These are phyloP conservation scores for Haplographium delicatum DNA, from an alignment of 495 filamentous ascomycete species.

Conservation along the genomic window DNA sequence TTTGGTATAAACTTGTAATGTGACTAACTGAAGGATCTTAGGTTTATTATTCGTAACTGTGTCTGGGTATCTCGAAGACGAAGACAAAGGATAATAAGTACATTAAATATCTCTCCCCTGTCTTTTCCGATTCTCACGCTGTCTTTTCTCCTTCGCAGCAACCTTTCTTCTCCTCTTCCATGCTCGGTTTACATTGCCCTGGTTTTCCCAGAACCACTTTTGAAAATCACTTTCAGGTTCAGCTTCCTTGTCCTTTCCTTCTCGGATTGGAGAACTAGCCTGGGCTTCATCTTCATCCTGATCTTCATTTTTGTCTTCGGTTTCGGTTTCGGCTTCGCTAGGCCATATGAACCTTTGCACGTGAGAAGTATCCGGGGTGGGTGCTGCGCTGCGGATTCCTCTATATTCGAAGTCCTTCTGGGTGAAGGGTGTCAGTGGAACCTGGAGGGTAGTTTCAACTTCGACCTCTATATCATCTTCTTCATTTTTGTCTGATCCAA, in stretches of 20 bases:
- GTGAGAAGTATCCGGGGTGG: slow-evolving; percentile 90
- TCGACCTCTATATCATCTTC: slow-evolving; percentile 53
- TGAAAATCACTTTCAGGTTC: slow-evolving; percentile 61
- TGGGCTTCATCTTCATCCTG: slow-evolving; percentile 36
- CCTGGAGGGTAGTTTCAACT: slow-evolving; percentile 34
- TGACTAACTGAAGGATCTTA: no score
- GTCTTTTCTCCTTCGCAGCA: slow-evolving; percentile 77
- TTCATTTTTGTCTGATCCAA: slow-evolving; percentile 40
- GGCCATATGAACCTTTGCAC: slow-evolving; percentile 46
- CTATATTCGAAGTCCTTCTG: slow-evolving; percentile 70
- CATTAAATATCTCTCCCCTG: slow-evolving; percentile 27
- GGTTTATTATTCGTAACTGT: no score
- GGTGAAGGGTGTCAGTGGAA: slow-evolving; percentile 75
- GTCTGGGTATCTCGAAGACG: no score
- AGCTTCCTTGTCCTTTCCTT: slow-evolving; percentile 28
- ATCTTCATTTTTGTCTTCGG: slow-evolving; percentile 30
- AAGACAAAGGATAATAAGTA: not conserved
- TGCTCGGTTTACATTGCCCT: slow-evolving; percentile 81
- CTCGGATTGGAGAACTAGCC: slow-evolving; percentile 25
- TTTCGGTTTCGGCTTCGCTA: no score
- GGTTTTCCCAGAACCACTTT: slow-evolving; percentile 88
- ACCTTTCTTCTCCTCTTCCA: slow-evolving; percentile 86
- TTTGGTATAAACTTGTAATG: no score
- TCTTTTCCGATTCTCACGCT: slow-evolving; percentile 72
- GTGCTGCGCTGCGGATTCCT: slow-evolving; percentile 75